A percentile compares a stretch with the other conserved stretches of the same genome.
phyloP scores from a whole-genome alignment of 2,329 filamentous ascomycete genomes.

The Xylariaceae sp. region DNA sequence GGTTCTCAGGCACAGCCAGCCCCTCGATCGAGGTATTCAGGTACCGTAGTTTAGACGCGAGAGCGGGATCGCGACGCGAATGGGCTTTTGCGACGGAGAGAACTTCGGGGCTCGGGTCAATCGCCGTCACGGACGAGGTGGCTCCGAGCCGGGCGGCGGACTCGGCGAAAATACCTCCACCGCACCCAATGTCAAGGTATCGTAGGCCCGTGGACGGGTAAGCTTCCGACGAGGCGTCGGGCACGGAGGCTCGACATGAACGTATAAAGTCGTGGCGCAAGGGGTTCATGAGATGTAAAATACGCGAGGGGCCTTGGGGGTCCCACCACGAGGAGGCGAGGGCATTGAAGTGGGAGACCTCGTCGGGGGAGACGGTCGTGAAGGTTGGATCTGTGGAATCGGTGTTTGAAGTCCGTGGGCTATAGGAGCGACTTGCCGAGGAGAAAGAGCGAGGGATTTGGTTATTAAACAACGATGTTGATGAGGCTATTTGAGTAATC shows the following conservation, averaged over 20 bases:
- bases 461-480: not conserved
- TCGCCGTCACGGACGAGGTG: slow-evolving; percentile 71
- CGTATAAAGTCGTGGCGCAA: slow-evolving; percentile 91
- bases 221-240: slow-evolving; percentile 44
- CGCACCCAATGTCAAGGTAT: slow-evolving; percentile 93
- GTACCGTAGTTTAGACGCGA: slow-evolving; percentile 72
- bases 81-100: slow-evolving; percentile 78
- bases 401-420: slow-evolving; percentile 24
- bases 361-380: slow-evolving; percentile 82
- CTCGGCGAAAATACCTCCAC: slow-evolving; percentile 95
- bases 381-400: slow-evolving; percentile 40
- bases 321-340: slow-evolving; percentile 98
- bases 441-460: slow-evolving; percentile 13
- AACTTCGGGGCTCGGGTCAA: slow-evolving; percentile 78
- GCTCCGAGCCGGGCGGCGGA: slow-evolving; percentile 72
- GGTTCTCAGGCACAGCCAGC: slow-evolving; percentile 51
- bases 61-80: slow-evolving; percentile 72
- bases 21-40: slow-evolving; percentile 78
- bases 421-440: not conserved
- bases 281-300: slow-evolving; percentile 98
- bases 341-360: slow-evolving; percentile 92
- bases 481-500: not conserved
- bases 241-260: slow-evolving; percentile 67
- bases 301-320: slow-evolving; percentile 85
- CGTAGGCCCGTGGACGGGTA: slow-evolving; percentile 53